Base-by-base conservation (phyloP, 2,329 filamentous ascomycete genomes). In the Daldinia eschscholtzii region DNA sequence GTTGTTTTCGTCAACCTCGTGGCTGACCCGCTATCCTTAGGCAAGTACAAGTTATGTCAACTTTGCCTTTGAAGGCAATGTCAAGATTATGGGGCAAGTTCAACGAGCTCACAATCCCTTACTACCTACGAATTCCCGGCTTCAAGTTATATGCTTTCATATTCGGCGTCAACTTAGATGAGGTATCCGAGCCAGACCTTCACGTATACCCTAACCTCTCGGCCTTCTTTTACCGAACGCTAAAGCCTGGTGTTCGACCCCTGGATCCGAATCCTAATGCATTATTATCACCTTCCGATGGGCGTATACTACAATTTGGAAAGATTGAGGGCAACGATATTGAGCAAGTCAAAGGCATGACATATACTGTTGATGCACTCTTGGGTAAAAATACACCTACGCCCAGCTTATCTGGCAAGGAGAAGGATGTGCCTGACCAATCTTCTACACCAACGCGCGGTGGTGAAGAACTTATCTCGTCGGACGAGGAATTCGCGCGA, bases 321-420 rank as follows among this genome's bases (percentile, higher is more conserved):
- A 90, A 90, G 74, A 98, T 99, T 64, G 92, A 97, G 76, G 90
- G 94, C 75, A 94, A 95, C 55, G 93, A 98, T 77, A 97, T 99
- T 48, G 96, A 99, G 80, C 96, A 99, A 82, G 95, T 99, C 71
- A 99, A 99, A 82, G 96, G 96, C 67, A 96, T 99, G 86, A 99
- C 96, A 0, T 99, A 99, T 81, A 97, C 91, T 73, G 88, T 99
- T 61, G 96, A 99, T 78, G 94, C 96, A 6, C 87, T 99, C 1
- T 87, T 99, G 1, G 96, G 96, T 58, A 89, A 88, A 71, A 84
- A 85, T 68, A 87, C 85, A 5, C 87, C 87, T 41, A 78, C 85
- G 4, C 80, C 86, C 18, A 88, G 88, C 81, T 80, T 91, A 74
- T 78, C 86, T 64, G 79, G 81, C 62, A 73, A 79, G 71, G 70